Evolutionary conservation across 768 basidiomycete genomes (phyloP), one percentile per base, ranked within the genome.

Genomic region (Russula sp.): DNA sequence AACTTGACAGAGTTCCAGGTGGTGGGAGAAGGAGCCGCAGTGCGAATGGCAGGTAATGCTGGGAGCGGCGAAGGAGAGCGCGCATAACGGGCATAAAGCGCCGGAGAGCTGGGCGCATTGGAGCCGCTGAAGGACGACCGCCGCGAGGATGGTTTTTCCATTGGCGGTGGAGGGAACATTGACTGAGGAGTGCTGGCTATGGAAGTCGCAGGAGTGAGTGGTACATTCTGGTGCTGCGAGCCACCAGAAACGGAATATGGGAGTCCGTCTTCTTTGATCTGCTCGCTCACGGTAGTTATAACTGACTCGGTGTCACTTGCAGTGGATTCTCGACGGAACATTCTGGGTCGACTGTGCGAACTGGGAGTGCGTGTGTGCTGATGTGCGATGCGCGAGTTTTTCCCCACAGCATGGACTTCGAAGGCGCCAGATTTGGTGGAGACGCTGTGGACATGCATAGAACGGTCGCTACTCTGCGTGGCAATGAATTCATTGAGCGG

Each of bases 401-500:
- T 91, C 32, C 93, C 93, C 7, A 97, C 82, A 2, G 94, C 90
- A 68, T 97, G 91, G 8, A 89, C 89, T 71, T 96, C 94, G 68
- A 96, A 87, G 8, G 78, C 75, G n/a, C 91, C 90, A 50, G 88
- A 83, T 62, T 89, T 88, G 60, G 84, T 84, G 8, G 84, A 83
- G 67, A 98, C 85, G 65, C 83, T 83, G 75, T 98, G 93, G 68
- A 99, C 86, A 72, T 98, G 94, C 84, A 98, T 96, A 22, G 94
- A 89, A 51, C 96, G 83, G 75, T 99, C 97, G 70, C 89, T 92
- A 73, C 91, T 94, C 72, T 99, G 97, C 0, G 97, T 98, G 4
- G 97, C 95, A 64, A 99, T 91, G 71, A 90, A 98, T 73, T 97
- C 93, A 73, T 96, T 94, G 69, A 97, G 76, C 1, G 97, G 97